A percentile compares a stretch with the other conserved stretches of the same genome.
Evolutionary conservation across 441 rosid genomes (phyloP).

Genomic region (Syzygium syzygioides): DNA sequence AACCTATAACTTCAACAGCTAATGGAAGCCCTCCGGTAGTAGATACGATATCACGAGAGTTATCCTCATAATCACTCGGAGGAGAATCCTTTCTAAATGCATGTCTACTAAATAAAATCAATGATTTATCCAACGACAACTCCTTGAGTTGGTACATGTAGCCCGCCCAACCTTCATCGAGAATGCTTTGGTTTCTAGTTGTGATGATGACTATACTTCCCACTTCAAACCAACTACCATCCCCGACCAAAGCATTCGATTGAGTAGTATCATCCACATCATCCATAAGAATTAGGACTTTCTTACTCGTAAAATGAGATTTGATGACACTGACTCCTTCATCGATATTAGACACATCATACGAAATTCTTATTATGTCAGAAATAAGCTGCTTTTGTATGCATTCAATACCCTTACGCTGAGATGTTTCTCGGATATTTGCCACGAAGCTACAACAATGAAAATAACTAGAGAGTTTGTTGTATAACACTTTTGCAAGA

Average conservation of each 20-base stretch:
- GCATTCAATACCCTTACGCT: neutral
- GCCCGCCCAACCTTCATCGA: fast-evolving
- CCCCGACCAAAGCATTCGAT: neutral
- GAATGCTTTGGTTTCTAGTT: neutral
- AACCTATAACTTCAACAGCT: neutral
- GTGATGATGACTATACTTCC: neutral
- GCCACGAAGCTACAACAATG: too few species aligned
- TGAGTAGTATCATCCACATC: neutral
- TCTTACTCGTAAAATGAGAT: too few species aligned
- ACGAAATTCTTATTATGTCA: fast-evolving
- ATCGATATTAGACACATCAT: fast-evolving
- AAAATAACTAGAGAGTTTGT: too few species aligned
- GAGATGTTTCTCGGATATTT: too few species aligned
- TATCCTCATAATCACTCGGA: neutral
- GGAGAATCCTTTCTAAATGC: neutral
- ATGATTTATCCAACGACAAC: neutral
- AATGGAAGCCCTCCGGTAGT: neutral
- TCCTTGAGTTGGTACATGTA: fast-evolving
- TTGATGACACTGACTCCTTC: fast-evolving
- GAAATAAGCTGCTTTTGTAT: neutral
- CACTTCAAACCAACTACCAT: neutral
- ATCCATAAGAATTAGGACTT: too few species aligned
- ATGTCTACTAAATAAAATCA: neutral
- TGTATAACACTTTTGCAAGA: too few species aligned
- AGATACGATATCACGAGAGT: fast-evolving